Conservation (phyloP, 768 basidiomycete genomes). For the Suillus paluster region DNA sequence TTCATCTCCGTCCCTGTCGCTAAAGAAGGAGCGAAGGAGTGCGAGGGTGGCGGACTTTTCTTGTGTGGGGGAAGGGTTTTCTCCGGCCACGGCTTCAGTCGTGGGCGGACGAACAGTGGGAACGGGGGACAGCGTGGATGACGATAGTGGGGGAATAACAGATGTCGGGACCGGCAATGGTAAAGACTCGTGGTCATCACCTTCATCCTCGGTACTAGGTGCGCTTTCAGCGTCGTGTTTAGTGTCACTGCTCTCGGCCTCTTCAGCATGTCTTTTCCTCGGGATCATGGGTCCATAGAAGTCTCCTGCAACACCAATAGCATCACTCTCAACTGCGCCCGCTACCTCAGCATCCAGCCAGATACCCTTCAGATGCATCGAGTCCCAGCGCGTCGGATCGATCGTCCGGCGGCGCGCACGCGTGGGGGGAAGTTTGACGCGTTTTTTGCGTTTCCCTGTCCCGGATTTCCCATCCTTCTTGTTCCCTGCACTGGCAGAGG, state of each 20-base stretch:
- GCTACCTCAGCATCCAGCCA: conserved; percentile 53
- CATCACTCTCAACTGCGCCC: background rate
- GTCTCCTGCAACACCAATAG: conserved; percentile 5
- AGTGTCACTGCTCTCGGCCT: background rate
- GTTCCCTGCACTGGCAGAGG: conserved; percentile 11
- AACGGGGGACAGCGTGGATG: background rate
- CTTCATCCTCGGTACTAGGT: background rate
- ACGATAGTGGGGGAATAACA: background rate
- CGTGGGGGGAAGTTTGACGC: conserved; percentile 51
- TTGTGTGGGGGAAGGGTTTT: background rate
- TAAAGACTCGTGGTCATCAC: background rate
- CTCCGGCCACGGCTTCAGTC: background rate
- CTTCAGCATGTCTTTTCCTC: background rate
- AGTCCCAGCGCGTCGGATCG: conserved; percentile 74
- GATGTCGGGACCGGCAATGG: background rate
- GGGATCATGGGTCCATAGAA: background rate
- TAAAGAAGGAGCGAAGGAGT: conserved; percentile 60
- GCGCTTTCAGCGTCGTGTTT: conserved; percentile 10
- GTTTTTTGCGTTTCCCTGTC: conserved; percentile 46
- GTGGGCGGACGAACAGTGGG: background rate
- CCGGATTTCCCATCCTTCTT: conserved; percentile 22
- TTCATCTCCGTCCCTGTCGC: conserved; percentile 35
- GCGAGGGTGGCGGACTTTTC: conserved; percentile 22
- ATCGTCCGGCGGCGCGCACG: conserved; percentile 69
- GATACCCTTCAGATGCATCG: conserved; percentile 68